Evolutionary conservation across 768 basidiomycete genomes (phyloP).

Genomic region (Mycena rebaudengoi): DNA sequence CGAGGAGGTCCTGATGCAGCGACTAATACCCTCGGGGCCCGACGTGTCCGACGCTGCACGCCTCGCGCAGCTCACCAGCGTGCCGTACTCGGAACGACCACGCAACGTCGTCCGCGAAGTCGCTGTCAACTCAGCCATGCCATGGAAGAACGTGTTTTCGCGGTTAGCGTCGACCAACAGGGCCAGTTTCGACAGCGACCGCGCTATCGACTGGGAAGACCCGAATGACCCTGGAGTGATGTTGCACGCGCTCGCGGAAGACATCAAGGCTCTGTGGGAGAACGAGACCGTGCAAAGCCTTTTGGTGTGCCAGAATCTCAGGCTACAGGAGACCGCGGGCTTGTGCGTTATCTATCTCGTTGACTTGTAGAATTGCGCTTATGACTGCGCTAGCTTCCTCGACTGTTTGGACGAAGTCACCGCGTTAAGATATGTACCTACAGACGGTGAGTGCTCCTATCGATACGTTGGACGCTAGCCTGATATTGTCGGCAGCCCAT

Average conservation of each 20-base stretch:
- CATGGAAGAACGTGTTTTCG: constrained; percentile 61
- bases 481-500: constrained; percentile 58
- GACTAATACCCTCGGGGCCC: constrained; percentile 58
- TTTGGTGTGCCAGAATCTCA: constrained; percentile 60
- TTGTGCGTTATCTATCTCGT: constrained; percentile 59
- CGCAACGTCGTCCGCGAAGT: constrained; percentile 51
- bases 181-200: constrained; percentile 39
- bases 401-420: constrained; percentile 73
- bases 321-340: constrained; percentile 73
- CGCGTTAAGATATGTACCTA: constrained; percentile 66
- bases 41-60: constrained; percentile 40
- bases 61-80: constrained; percentile 28
- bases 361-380: not conserved
- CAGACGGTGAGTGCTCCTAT: constrained; percentile 58
- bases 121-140: constrained; percentile 57
- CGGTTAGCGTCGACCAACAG: constrained; percentile 42
- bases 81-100: constrained; percentile 35
- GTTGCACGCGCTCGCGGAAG: constrained; percentile 64
- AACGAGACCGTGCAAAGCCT: constrained; percentile 61
- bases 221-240: constrained; percentile 66
- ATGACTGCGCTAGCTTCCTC: constrained; percentile 65
- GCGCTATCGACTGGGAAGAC: constrained; percentile 52
- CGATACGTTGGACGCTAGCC: not conserved
- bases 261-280: constrained; percentile 74
- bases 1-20: constrained; percentile 66